Evolutionary conservation across 306 rosid species (phyloP), one percentile per base, ranked within the genome.

Genomic region (Cercis canadensis): DNA sequence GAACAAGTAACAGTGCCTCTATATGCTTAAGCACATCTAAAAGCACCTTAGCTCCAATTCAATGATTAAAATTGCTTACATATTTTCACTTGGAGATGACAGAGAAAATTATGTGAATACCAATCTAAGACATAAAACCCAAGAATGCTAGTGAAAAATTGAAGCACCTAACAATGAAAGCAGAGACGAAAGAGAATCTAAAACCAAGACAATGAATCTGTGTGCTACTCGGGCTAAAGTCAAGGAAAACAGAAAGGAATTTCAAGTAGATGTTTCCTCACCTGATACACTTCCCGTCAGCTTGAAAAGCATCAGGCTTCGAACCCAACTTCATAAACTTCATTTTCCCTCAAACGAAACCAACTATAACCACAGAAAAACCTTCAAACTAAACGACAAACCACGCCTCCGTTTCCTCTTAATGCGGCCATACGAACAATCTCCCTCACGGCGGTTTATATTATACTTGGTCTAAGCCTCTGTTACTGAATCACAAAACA

Each of bases 241-340:
- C 11, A 50, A 17, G 56, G 11, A 50, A 50, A 50, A 24, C 3
- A 6, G 6, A 15, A 3, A 1, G 31, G 16, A 11, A 37, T 37
- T 4, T 37, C 43, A 37, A 8, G 10, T 37, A 37, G 4, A 37
- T 5, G 73, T 17, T 12, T 56, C 5, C 46, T 56, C 19, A 88
- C 99, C 97, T 87, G 64, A 84, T 63, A 62, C 79, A 75, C 59
- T 86, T 95, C 11, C 97, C 99, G 53, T 91, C 90, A 18, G 92
- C 85, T 73, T 85, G 96, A 83, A 95, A 81, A 11, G 86, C 87
- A 81, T 89, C 99, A 62, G 96, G 96, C 81, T 95, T 95, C 11
- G 96, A 91, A 46, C 99, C 99, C 67, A 95, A 46, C 87, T 91
- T 95, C 99, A 95, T 95, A 73, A 89, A 95, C 97, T 95, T 95